phyloP scores from a whole-genome alignment of 805 yeast species.

The Tetrapisispora nanseiensis region DNA sequence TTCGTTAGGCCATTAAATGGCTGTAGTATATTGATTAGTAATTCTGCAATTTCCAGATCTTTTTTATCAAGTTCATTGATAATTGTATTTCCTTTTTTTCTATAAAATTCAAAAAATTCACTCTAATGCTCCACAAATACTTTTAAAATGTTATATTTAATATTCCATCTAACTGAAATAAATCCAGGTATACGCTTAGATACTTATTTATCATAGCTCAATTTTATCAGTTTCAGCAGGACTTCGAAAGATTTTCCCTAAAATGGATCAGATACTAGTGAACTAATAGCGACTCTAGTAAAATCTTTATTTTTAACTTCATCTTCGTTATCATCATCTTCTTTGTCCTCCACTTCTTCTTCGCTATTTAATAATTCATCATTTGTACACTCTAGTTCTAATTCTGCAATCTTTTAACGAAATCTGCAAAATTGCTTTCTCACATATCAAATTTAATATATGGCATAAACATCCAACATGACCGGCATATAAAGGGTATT shows the following conservation, averaged over 20 bases:
- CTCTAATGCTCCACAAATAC: too few relatives aligned
- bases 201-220: slow-evolving; percentile 1
- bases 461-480: too few relatives aligned
- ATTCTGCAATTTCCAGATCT: not conserved
- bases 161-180: slow-evolving; percentile 1
- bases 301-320: not conserved
- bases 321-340: not conserved
- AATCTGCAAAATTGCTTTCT: not conserved
- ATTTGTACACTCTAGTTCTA: not conserved
- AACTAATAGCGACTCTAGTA: too few relatives aligned
- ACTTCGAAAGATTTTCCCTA: too few relatives aligned
- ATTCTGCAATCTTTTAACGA: not conserved
- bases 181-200: not conserved
- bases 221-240: too few relatives aligned
- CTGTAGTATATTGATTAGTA: not conserved
- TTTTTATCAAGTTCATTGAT: not conserved
- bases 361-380: too few relatives aligned
- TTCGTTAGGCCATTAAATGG: not conserved
- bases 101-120: not conserved
- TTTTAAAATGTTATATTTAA: slow-evolving; percentile 1
- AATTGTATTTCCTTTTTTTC: not conserved
- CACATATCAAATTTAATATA: not conserved
- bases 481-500: too few relatives aligned
- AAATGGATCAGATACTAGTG: too few relatives aligned
- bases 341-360: too few relatives aligned